These are phyloP conservation scores for Ehretia macrophylla DNA, from an alignment of 257 asterid species.

Conservation along the genomic window DNA sequence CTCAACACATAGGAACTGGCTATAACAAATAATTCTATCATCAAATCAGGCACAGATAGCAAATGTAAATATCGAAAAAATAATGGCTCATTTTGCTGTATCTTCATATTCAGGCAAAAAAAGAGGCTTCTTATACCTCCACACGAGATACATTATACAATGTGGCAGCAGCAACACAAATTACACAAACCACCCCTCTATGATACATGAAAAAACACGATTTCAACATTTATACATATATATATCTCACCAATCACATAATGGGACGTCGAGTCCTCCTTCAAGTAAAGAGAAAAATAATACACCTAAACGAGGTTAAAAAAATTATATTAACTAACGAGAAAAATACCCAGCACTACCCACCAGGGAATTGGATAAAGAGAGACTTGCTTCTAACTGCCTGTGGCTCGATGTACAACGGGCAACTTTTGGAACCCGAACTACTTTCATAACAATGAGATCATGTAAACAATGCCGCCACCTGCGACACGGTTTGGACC, in stretches of 20 bases:
- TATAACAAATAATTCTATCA: too few species aligned
- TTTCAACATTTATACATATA: slow-evolving; percentile 1
- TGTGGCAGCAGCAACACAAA: slow-evolving; percentile 19
- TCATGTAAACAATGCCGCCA: slow-evolving; percentile 13
- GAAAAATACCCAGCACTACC: slow-evolving; percentile 29
- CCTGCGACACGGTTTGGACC: slow-evolving; percentile 4
- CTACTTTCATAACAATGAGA: slow-evolving; percentile 15
- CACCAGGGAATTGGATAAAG: slow-evolving; percentile 24
- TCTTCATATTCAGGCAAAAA: too few species aligned
- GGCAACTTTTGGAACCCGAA: slow-evolving; percentile 21
- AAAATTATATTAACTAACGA: slow-evolving; percentile 16
- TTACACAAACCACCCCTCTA: slow-evolving; percentile 43
- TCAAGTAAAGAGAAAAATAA: slow-evolving; percentile 28
- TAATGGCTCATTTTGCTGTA: too few species aligned
- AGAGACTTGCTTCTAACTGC: slow-evolving; percentile 31
- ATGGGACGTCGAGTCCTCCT: slow-evolving; percentile 19
- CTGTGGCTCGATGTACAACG: slow-evolving; percentile 43
- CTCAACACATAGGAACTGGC: too few species aligned
- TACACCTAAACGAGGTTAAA: slow-evolving; percentile 35
- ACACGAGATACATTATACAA: slow-evolving; percentile 26
- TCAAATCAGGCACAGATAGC: too few species aligned
- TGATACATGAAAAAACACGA: slow-evolving; percentile 39
- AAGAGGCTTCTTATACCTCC: slow-evolving; percentile 28
- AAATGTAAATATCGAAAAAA: too few species aligned
- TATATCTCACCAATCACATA: slow-evolving; percentile 39